Evolutionary conservation across 441 rosid species (phyloP), one percentile per base, ranked within the genome.

Genomic region (Arabidopsis hybrid): DNA sequence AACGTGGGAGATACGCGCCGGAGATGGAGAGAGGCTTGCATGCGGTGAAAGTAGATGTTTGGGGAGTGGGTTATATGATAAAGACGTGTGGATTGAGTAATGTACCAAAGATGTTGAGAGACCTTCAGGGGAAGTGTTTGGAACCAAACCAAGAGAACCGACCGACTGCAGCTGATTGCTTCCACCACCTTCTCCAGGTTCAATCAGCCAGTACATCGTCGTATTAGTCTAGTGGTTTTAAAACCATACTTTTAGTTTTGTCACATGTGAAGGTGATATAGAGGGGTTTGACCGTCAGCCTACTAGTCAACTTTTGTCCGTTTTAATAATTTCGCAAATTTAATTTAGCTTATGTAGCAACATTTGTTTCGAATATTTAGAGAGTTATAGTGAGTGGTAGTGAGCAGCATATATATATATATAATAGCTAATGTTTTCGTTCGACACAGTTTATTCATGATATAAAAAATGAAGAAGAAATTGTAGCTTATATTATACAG

Each of bases 91-190:
- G 95, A 43, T 67, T 95, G 60, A 79, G 77, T 52, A 76, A 78
- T 43, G 74, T 87, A 63, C 94, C 95, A 17, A 91, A 92, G 73
- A 81, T 91, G 87, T 82, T 95, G 50, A 84, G 87, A 69, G 98
- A 95, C 71, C 83, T 95, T 79, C 93, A 95, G 49, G 85, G 78
- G 46, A 86, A 89, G 84, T 95, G 99, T 79, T 50, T 91, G 79
- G 98, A 95, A 67, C 88, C 80, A 71, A 92, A 87, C 83, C 97
- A 97, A 13, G 99, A 95, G 82, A 88, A 79, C 64, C 81, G 99
- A 62, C 99, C 97, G 9, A 92, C 96, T 1, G 98, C 97, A 35
- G 98, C 98, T 52, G 98, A 95, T 83, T 95, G 99, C 65, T 95
- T 91, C 75, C 96, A 91, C 85, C 97, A 92, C 67, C 78, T 95